Evolutionary conservation across 805 yeast species (phyloP), one percentile per base, ranked within the genome.

Genomic region (Lipomyces sp.): DNA sequence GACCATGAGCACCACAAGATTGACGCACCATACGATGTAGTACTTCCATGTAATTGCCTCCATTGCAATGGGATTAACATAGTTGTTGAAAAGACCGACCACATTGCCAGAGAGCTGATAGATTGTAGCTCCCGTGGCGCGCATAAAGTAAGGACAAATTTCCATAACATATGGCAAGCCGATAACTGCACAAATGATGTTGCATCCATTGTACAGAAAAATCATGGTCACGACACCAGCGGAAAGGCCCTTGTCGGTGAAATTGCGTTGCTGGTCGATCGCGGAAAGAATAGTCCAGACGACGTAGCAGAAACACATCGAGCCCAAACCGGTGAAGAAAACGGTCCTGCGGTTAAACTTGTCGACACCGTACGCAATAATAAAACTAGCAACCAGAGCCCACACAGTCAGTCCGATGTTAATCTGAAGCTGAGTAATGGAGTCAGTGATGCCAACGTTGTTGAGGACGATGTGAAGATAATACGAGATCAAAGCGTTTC

Each of bases 381-480:
- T 55, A n/a, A 65, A 64, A 44, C 73, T 72, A 5, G 47, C 32
- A 2, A 48, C 11, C 7, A 43, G 31, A 2, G 42, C 26, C 64
- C 70, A 77, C 47, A 73, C 65, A 71, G 73, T 74, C 54, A 76
- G 69, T 53, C 75, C 72, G 48, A 78, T 80, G 62, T 78, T 78
- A 61, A 77, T 71, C 16, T 36, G 28, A 21, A 43, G 21, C 38
- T 50, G 50, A 36, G 38, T 21, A 2, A 16, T 51, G 45, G 59
- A 70, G 43, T 74, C 73, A 42, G 77, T 75, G 59, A 78, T 74
- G 51, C 83, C 82, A 62, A 79, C 77, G 23, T 79, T 73, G 51
- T 66, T 61, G 57, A 79, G 70, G 13, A 80, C 83, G 59, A 72
- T 70, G 51, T 71, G 68, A 55, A 78, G 66, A 63, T 77, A 77